A percentile compares a stretch with the other conserved stretches of the same genome.
Evolutionary conservation across 2,329 filamentous ascomycete genomes (phyloP).

Genomic region (Neopestalotiopsis rosae): DNA sequence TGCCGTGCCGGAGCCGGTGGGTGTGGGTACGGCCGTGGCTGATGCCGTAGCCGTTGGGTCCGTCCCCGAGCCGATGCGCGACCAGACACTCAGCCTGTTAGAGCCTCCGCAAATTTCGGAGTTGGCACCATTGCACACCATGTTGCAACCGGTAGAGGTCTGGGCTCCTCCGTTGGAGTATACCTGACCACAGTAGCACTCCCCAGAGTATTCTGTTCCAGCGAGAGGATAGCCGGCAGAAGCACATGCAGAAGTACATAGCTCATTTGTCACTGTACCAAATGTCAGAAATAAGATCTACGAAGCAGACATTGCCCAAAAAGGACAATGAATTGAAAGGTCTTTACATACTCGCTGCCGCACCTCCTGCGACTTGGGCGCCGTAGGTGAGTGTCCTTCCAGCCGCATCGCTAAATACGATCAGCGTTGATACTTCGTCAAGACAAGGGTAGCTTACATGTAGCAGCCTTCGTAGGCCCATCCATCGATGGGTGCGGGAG

Average conservation of each 20-base stretch:
- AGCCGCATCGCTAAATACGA: constrained; percentile 19
- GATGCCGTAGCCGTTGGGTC: constrained; percentile 13
- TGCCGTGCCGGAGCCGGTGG: constrained; percentile 16
- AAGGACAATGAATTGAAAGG: no score
- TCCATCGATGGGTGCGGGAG: constrained; percentile 19
- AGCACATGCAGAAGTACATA: constrained; percentile 48
- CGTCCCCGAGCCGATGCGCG: constrained; percentile 17
- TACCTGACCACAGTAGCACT: constrained; percentile 54
- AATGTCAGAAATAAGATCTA: not conserved
- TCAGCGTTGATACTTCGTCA: not conserved
- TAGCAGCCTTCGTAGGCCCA: constrained; percentile 22
- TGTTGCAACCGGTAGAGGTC: constrained; percentile 43
- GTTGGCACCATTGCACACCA: constrained; percentile 48
- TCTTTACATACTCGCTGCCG: constrained; percentile 18
- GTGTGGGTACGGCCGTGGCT: constrained; percentile 7
- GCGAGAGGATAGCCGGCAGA: constrained; percentile 45
- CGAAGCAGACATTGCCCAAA: not conserved
- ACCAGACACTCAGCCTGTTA: constrained; percentile 26
- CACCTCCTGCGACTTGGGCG: constrained; percentile 16
- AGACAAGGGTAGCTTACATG: constrained; percentile 2
- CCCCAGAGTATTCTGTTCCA: constrained; percentile 49
- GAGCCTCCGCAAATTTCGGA: constrained; percentile 45
- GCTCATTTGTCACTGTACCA: constrained; percentile 25
- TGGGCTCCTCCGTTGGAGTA: constrained; percentile 43
- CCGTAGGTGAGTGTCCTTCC: constrained; percentile 16